Base-by-base conservation (phyloP, 768 basidiomycete species). In the Rhizopogon salebrosus region DNA sequence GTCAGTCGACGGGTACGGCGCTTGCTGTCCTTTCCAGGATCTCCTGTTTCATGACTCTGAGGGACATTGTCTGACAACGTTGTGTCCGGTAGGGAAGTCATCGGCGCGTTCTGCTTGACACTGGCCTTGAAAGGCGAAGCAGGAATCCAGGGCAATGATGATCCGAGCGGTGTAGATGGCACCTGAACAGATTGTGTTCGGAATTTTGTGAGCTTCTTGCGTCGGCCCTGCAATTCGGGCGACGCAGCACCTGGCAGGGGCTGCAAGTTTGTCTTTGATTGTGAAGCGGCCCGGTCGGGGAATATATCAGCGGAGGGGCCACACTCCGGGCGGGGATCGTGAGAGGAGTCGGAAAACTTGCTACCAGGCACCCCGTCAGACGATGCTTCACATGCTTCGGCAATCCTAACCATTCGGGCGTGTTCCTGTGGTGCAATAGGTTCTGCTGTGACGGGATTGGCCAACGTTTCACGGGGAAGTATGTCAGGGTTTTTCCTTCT, bases 1-100 rank as follows among this genome's bases (percentile, higher is more conserved):
- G 61, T 67, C 29, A 48, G 59, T 41, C 67, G 46, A 16, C 54
- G 62, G 20, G 45, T 3, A 51, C 49, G 60, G 6, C 13, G 49
- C n/a, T 48, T 50, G 13, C 24, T 45, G 18, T 50, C 41, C 41
- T 48, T 45, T 16, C 4, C 41, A 13, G 16, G 16, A 26, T 49
- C 27, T 18, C 27, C 23, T 24, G 23, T 26, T 14, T 48, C 49
- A 16, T 48, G 11, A 22, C 18, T 22, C n/a, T 26, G 49, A 8
- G n/a, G 24, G 26, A 22, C 27, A 9, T 39, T 48, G 18, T 50
- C 49, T 13, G 41, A 18, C n/a, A 43, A 6, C 20, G 24, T 18
- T 20, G 11, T 11, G 4, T 49, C 48, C 40, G 23, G 11, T 27
- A 23, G 9, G 40, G 35, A 20, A 49, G 22, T 14, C 29, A 20